Evolutionary conservation across 768 basidiomycete species (phyloP), one percentile per base, ranked within the genome.

Genomic region (Coprinellus micaceus): DNA sequence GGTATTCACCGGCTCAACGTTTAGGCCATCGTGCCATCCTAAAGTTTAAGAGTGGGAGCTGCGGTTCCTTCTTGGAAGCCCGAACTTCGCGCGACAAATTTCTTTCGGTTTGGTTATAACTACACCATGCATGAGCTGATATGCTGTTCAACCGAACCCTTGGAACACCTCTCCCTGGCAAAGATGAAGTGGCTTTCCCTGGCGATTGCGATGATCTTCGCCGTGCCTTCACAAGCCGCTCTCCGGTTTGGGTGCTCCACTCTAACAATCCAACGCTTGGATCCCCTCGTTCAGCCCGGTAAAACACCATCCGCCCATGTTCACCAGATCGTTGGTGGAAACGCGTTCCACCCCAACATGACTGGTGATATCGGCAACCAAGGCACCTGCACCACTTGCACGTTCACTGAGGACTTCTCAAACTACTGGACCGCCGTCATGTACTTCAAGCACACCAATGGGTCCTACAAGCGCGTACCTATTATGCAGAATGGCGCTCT

Each of bases 251-350:
- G 53, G 36, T 54, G 53, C 28, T 54, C 53, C 25, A 54, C 53
- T 46, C 28, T 54, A 28, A 54, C 53, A 40, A 45, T 54, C 43
- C 53, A 54, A 33, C 53, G 53, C 43, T 29, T 54, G 25, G 53
- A 54, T 33, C 53, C n/a, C n/a, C n/a, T n/a, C n/a, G n/a, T n/a
- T n/a, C n/a, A n/a, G n/a, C n/a, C n/a, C n/a, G n/a, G n/a, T 43
- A 54, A 43, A 25, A 30, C 43, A 13, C 53, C 53, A 11, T 54
- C 53, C 29, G 21, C 53, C 26, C 53, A 54, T 22, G 53, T 54
- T 33, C 53, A 54, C 28, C 53, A 54, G 43, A 54, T 54, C 29
- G 53, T 54, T 19, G 53, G 53, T 17, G 53, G 53, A n/a, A 54
- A 54, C 46, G 53, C 53, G 13, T 54, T 26, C n/a, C n/a, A n/a